These are phyloP conservation scores for Auricularia sp. DNA, from an alignment of 768 basidiomycete genomes.

Conservation along the genomic window DNA sequence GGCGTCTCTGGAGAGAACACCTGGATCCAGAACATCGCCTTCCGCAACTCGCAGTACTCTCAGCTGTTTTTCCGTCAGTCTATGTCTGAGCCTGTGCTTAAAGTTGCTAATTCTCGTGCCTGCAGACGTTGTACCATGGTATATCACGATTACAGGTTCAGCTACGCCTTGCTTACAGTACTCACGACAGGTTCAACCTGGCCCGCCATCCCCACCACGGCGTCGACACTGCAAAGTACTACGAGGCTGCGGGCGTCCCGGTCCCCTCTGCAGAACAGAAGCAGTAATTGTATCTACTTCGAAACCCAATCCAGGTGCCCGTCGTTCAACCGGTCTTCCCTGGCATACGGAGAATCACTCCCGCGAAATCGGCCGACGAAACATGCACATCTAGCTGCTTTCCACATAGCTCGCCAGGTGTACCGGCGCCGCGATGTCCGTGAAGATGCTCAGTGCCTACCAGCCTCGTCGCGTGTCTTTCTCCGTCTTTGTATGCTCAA, in stretches of 20 bases:
- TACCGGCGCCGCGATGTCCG: too few relatives aligned
- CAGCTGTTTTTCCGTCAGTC: conserved; percentile 77
- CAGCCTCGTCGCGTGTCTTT: too few relatives aligned
- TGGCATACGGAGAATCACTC: too few relatives aligned
- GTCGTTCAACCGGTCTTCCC: neutral
- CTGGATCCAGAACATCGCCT: conserved; percentile 82
- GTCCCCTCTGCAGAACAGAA: neutral
- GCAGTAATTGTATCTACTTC: neutral
- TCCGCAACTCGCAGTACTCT: conserved; percentile 84
- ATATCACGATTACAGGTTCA: conserved; percentile 18
- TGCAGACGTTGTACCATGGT: conserved; percentile 70
- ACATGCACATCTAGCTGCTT: too few relatives aligned
- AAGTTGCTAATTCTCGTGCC: conserved; percentile 20
- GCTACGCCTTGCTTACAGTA: neutral
- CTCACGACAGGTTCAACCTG: conserved; percentile 71
- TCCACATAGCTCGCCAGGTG: too few relatives aligned
- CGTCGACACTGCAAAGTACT: conserved; percentile 73
- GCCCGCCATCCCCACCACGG: conserved; percentile 88
- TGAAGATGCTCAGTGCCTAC: too few relatives aligned
- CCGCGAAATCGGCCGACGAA: too few relatives aligned
- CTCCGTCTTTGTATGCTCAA: too few relatives aligned
- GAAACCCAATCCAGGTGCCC: neutral
- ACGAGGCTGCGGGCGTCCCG: neutral
- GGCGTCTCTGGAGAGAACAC: conserved; percentile 71
- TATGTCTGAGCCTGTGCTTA: too few relatives aligned